Conservation (phyloP, 352 stramenopile species). For the Phytophthora pseudosyringae region DNA sequence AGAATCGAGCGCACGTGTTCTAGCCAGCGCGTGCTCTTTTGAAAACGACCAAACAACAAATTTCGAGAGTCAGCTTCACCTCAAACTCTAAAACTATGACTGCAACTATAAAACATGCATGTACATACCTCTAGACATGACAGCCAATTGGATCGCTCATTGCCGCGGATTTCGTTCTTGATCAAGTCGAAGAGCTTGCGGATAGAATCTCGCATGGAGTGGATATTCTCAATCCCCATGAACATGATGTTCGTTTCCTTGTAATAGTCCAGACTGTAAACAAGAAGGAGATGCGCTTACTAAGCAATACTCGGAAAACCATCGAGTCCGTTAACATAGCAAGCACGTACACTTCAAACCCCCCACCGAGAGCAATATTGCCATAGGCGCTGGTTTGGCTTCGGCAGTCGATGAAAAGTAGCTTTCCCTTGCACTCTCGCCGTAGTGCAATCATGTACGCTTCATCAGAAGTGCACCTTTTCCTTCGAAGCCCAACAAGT, state of each 20-base stretch:
- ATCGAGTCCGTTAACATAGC: neutral
- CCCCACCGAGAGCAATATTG: slow-evolving; percentile 79
- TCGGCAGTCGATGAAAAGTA: slow-evolving; percentile 84
- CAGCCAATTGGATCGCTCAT: slow-evolving; percentile 81
- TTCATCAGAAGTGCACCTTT: slow-evolving; percentile 93
- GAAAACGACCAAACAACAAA: neutral
- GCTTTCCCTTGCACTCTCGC: slow-evolving; percentile 60
- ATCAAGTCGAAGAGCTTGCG: slow-evolving; percentile 85
- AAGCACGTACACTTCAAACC: slow-evolving; percentile 83
- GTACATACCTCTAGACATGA: slow-evolving; percentile 74
- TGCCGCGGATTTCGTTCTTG: slow-evolving; percentile 84
- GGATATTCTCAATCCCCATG: slow-evolving; percentile 94
- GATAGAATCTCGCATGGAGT: slow-evolving; percentile 90
- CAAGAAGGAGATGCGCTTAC: slow-evolving; percentile 17
- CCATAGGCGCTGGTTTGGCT: slow-evolving; percentile 89
- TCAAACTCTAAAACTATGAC: neutral
- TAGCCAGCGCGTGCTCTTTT: slow-evolving; percentile 76
- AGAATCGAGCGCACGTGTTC: slow-evolving; percentile 84
- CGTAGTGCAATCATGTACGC: slow-evolving; percentile 66
- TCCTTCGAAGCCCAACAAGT: slow-evolving; percentile 94
- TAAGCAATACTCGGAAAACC: neutral
- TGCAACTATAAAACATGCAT: neutral
- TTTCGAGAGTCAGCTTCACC: slow-evolving; percentile 1
- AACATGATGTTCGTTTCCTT: slow-evolving; percentile 78
- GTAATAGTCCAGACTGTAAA: slow-evolving; percentile 77